Conservation (phyloP, 495 filamentous ascomycete genomes). For the Penicillium ucsense region DNA sequence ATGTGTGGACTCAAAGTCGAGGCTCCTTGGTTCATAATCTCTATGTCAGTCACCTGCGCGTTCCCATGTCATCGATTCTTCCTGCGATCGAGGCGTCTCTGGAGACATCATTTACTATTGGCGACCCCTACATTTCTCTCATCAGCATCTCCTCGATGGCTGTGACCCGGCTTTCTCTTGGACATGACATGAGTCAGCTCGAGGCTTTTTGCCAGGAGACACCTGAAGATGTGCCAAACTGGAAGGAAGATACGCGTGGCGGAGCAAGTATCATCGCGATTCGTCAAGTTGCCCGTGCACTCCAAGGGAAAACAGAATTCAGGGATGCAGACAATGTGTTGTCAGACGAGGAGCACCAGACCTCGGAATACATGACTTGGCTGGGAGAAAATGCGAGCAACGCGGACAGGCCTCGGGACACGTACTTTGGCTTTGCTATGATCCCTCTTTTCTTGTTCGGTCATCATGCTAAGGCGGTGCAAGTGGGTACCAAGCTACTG, state of each 20-base stretch:
- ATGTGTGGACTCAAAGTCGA: constrained; percentile 59
- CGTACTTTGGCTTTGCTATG: constrained; percentile 67
- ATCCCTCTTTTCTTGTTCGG: constrained; percentile 68
- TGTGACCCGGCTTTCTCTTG: constrained; percentile 59
- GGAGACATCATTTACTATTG: constrained; percentile 59
- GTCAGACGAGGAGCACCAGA: constrained; percentile 61
- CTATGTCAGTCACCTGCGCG: constrained; percentile 64
- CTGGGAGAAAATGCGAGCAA: constrained; percentile 41
- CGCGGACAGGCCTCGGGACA: constrained; percentile 49
- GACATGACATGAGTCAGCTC: constrained; percentile 65
- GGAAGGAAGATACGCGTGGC: constrained; percentile 68
- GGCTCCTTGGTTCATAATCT: constrained; percentile 63
- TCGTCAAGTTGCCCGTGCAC: constrained; percentile 60
- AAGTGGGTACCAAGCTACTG: constrained; percentile 53
- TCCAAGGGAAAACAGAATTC: constrained; percentile 75
- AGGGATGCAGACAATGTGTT: constrained; percentile 48
- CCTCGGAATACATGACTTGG: constrained; percentile 51
- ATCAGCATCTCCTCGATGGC: constrained; percentile 65
- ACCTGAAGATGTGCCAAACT: constrained; percentile 66
- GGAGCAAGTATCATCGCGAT: constrained; percentile 63
- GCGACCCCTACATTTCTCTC: constrained; percentile 66
- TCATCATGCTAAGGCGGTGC: constrained; percentile 57
- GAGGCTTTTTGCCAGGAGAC: constrained; percentile 64
- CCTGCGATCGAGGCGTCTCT: constrained; percentile 56
- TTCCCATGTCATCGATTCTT: constrained; percentile 50